phyloP scores from a whole-genome alignment of 352 stramenopile genomes.

The Pythium brassicae region DNA sequence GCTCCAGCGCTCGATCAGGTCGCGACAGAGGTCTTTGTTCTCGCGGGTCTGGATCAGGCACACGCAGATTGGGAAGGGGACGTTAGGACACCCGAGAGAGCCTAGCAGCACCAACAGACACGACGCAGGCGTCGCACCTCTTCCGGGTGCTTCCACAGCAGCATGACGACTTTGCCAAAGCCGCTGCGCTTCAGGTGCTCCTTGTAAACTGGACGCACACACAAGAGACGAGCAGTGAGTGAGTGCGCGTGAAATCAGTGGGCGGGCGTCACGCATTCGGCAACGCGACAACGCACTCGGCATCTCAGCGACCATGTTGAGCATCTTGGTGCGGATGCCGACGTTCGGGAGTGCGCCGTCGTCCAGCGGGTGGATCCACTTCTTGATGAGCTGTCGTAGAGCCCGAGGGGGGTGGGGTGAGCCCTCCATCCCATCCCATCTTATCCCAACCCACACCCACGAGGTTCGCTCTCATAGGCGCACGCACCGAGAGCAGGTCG shows the following conservation, averaged over 20 bases:
- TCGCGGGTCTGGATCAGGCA: slow-evolving; percentile 72
- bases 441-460: too few species aligned
- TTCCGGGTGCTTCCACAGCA: slow-evolving; percentile 83
- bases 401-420: not conserved
- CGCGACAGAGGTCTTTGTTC: slow-evolving; percentile 85
- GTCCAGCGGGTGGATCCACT: slow-evolving; percentile 86
- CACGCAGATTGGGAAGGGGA: too few species aligned
- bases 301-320: slow-evolving; percentile 75
- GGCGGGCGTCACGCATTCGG: too few species aligned
- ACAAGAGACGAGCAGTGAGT: not conserved
- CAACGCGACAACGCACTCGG: slow-evolving; percentile 32
- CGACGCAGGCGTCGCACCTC: slow-evolving; percentile 36
- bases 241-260: too few species aligned
- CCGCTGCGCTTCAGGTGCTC: slow-evolving; percentile 86
- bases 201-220: slow-evolving; percentile 58
- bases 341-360: slow-evolving; percentile 76
- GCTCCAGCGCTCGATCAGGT: slow-evolving; percentile 84
- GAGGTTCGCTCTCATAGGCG: too few species aligned
- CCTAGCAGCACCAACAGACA: not conserved
- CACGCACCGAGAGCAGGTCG: slow-evolving; percentile 72
- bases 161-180: slow-evolving; percentile 87
- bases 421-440: not conserved
- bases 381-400: slow-evolving; percentile 73
- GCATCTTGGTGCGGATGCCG: slow-evolving; percentile 82
- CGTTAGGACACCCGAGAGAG: not conserved